phyloP scores from a whole-genome alignment of 2,329 filamentous ascomycete genomes.

The Sordariomycetes sp. region DNA sequence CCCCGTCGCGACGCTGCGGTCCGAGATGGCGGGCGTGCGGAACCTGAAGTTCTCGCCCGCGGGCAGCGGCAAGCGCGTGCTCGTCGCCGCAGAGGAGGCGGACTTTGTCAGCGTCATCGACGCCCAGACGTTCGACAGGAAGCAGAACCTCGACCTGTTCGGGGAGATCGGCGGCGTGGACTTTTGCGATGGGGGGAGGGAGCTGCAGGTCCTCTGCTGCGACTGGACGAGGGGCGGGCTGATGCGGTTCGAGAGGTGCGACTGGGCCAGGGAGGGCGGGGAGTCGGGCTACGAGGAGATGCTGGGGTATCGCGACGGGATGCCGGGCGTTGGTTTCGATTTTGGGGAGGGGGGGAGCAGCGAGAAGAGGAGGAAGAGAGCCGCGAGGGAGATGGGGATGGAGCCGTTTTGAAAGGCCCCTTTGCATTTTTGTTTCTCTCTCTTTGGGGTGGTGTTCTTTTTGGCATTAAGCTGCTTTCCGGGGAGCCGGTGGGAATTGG shows the following conservation, averaged over 20 bases:
- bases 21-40: constrained; percentile 58
- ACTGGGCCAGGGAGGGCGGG: constrained; percentile 21
- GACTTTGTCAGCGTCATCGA: constrained; percentile 65
- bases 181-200: constrained; percentile 56
- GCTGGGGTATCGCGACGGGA: neutral
- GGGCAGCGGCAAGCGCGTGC: constrained; percentile 54
- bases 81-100: constrained; percentile 66
- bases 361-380: neutral
- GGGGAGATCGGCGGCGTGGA: constrained; percentile 62
- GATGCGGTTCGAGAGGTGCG: constrained; percentile 46
- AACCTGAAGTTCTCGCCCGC: constrained; percentile 62
- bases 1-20: constrained; percentile 44
- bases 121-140: constrained; percentile 49
- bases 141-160: constrained; percentile 64
- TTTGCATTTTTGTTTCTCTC: neutral
- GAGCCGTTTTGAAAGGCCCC: neutral
- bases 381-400: neutral
- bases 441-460: neutral
- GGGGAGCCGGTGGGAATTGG: neutral
- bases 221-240: constrained; percentile 58
- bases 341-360: neutral
- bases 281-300: neutral
- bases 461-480: neutral
- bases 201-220: constrained; percentile 57
- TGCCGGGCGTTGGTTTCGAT: neutral